Evolutionary conservation across 2,329 filamentous ascomycete species (phyloP), one percentile per base, ranked within the genome.

Genomic region (Claviceps capensis): DNA sequence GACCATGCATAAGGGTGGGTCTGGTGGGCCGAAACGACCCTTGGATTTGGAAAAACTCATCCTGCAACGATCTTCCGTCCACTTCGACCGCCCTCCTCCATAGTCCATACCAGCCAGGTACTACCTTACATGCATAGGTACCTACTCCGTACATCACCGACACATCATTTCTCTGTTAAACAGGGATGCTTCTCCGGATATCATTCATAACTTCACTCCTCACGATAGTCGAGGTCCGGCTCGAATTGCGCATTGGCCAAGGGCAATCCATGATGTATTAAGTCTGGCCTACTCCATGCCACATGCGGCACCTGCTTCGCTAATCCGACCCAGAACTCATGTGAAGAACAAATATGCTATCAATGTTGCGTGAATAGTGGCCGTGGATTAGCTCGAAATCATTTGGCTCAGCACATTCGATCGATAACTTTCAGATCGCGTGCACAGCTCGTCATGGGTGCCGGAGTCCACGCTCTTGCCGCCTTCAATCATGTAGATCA

Each of bases 401-500:
- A 47, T 47, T 17, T 49, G 47, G 9, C 47, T 49, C 38, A 49
- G 16, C 22, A 49, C 47, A 23, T 49, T 49, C 6, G 47, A 49
- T 4, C 48, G 48, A 44, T 45, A 50, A n/a, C 37, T 50, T 22
- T 44, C 48, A 19, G 26, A 50, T n/a, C 48, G 40, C 8, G 41
- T 5, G 23, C 37, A 44, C 23, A 50, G 41, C 41, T 50, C 48
- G 34, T 50, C 41, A 23, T 50, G 48, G 11, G 48, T 50, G 8
- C 48, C 48, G 16, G 4, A 3, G 48, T 72, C 69, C 0, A 70
- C 63, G 50, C 69, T 61, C 47, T 54, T 57, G 0, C 72, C 71
- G 13, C 60, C 62, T 40, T 72, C 68, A 17, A 74, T 61, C 14
- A 74, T 59, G 49, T 69, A 71, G 47, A 75, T 75, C 0, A 62